Evolutionary conservation across 1,139 yeast genomes (phyloP), one percentile per base, ranked within the genome.

Genomic region (Debaryomyces sp.): DNA sequence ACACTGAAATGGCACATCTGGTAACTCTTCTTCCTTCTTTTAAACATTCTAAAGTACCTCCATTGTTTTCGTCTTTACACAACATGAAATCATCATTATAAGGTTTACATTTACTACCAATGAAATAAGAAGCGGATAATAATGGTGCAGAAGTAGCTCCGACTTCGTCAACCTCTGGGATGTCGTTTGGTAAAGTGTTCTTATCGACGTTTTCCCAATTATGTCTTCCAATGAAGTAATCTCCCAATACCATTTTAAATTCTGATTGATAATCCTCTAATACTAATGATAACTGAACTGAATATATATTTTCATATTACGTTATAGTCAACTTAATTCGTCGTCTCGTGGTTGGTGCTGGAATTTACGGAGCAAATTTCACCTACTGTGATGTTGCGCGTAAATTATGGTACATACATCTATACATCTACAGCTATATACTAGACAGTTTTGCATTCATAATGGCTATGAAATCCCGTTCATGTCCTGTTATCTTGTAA

Each of bases 71-170:
- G 56, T 83, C 77, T 63, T 87, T 87, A 69, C 96, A 89, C 62
- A 86, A 75, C 91, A 89, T 85, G 71, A 85, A 89, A 64, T 89
- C 96, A 63, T 89, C 96, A 64, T 88, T 89, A 69, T 82, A 89
- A 30, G 90, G 87, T 58, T 78, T 74, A 68, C 96, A 89, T 63
- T 85, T 77, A 51, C 87, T 91, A 8, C 94, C 96, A 60, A 89
- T 89, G 70, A 82, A 89, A 69, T 72, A 89, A 5, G 95, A 77
- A 13, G 96, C 96, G 39, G 90, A 81, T 59, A 85, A 75, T 57
- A 89, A 76, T 18, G 96, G 96, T 6, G 94, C 96, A 2, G 95
- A 86, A 2, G 96, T 87, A 55, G 95, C 94, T n/a, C 96, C 96
- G 30, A 89, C 85, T 69, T 89, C 96, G 47, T 84, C 86, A 12